Evolutionary conservation across 345 rosid genomes (phyloP).

Genomic region (Populus tremula): DNA sequence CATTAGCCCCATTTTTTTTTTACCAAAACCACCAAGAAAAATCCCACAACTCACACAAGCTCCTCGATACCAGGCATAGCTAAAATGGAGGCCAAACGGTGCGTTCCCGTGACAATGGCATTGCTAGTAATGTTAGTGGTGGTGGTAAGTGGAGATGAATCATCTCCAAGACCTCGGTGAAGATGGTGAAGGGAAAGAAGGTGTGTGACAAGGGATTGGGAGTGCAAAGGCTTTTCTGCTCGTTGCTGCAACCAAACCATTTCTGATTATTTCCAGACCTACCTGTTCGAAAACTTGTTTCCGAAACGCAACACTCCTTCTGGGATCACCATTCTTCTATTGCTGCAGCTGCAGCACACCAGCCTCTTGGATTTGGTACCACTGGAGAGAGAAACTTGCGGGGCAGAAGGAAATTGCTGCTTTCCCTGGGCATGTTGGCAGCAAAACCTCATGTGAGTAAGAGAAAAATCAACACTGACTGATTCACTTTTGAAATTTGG

Average conservation of each 20-base stretch:
- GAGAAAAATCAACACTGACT: neutral
- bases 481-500: neutral
- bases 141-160: slow-evolving; percentile 24
- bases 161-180: slow-evolving; percentile 35
- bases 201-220: slow-evolving; percentile 26
- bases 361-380: slow-evolving; percentile 34
- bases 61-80: neutral
- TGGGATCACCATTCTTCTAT: slow-evolving; percentile 31
- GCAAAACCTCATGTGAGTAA: slow-evolving; percentile 29
- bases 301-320: slow-evolving; percentile 22
- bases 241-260: slow-evolving; percentile 23
- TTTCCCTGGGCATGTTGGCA: slow-evolving; percentile 29
- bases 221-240: slow-evolving; percentile 12
- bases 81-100: slow-evolving; percentile 40
- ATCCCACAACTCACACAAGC: neutral
- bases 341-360: slow-evolving; percentile 21
- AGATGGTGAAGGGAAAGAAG: slow-evolving; percentile 28
- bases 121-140: neutral
- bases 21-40: slow-evolving; percentile 2
- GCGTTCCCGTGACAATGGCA: neutral
- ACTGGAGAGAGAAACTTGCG: slow-evolving; percentile 15
- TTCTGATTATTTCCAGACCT: slow-evolving; percentile 29
- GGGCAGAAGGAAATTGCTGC: slow-evolving; percentile 32
- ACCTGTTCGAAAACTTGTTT: slow-evolving; percentile 29
- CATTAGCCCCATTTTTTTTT: neutral